Percentiles rank a stretch among this genome's conserved stretches.
These are phyloP conservation scores for Fraxinus velutina DNA, from an alignment of 305 asterid species.

Conservation along the genomic window DNA sequence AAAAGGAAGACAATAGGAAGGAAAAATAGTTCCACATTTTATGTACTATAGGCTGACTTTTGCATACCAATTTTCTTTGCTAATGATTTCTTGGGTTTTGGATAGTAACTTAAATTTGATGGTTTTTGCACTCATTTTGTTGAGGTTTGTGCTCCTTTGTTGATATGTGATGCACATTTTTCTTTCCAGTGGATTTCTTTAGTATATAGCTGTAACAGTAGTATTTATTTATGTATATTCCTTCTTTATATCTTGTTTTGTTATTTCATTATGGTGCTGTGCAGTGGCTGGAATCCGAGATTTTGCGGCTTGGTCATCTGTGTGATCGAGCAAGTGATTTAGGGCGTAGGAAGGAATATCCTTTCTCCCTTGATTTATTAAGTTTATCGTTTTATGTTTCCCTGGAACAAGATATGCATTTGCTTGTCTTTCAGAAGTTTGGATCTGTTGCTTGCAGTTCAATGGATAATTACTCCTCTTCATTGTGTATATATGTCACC, in stretches of 20 bases:
- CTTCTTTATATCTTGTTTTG: background rate
- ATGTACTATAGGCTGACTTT: background rate
- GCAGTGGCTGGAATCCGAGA: constrained; percentile 98
- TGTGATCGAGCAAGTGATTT: constrained; percentile 98
- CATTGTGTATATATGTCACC: background rate
- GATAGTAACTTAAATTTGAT: background rate
- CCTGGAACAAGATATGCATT: background rate
- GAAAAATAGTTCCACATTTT: background rate
- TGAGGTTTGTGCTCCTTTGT: background rate
- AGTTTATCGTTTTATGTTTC: background rate
- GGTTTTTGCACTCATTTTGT: background rate
- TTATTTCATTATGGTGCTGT: constrained; percentile 24
- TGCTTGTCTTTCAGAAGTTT: constrained; percentile 12
- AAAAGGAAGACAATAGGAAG: background rate
- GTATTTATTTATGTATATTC: background rate
- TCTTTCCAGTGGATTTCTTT: background rate
- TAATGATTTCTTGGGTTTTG: background rate
- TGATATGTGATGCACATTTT: background rate
- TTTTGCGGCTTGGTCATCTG: constrained; percentile 82
- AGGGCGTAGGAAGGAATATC: constrained; percentile 98
- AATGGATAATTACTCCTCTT: background rate
- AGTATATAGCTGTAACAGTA: background rate
- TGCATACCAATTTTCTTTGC: background rate
- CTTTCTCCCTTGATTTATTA: constrained; percentile 35
- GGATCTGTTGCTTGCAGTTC: constrained; percentile 12